Base-by-base conservation (phyloP, 768 basidiomycete genomes). In the Lentinula sp. region DNA sequence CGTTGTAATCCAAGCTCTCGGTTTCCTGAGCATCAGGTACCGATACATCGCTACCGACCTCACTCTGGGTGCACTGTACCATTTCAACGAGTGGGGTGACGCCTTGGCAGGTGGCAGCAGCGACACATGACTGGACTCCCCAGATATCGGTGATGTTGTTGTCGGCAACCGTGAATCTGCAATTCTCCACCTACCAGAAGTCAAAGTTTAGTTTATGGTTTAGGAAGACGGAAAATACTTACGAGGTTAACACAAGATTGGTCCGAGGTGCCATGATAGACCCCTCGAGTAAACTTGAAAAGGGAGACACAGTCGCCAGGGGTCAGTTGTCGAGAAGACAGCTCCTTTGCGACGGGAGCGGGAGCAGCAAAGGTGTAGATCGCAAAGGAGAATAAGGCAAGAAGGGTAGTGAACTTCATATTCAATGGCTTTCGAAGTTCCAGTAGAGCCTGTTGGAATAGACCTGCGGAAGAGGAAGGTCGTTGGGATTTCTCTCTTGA, bases 91-190 rank as follows among this genome's bases (percentile, higher is more conserved):
- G 60, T 13, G 45, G 46, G 23, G 58, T 60, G 28, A 64, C 63
- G 28, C 63, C 63, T 13, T 42, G 48, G 42, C 63, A 64, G 45
- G 60, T 61, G 34, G 63, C 63, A 49, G 63, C 63, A 52, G 63
- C 63, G 35, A 64, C 63, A 32, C 63, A 64, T 35, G 35, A 31
- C 13, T 42, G 21, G 28, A 42, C 18, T n/a, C 50, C 35, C 63
- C 63, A 64, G 37, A 61, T 40, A 16, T 52, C 35, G n/a, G 60
- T 52, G 11, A 37, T 53, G 28, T 61, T 61, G 5, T 34, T 21
- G 15, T 34, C 53, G 16, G 39, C 60, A 13, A 46, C 51, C 9
- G 49, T 53, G 51, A 53, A 53, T 46, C 49, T 39, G 48, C 60
- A 61, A 37, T 53, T 54, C 13, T 54, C 45, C 35, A 61, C 39